Conservation (phyloP, 495 filamentous ascomycete species). For the Penicillium malachiteum region DNA sequence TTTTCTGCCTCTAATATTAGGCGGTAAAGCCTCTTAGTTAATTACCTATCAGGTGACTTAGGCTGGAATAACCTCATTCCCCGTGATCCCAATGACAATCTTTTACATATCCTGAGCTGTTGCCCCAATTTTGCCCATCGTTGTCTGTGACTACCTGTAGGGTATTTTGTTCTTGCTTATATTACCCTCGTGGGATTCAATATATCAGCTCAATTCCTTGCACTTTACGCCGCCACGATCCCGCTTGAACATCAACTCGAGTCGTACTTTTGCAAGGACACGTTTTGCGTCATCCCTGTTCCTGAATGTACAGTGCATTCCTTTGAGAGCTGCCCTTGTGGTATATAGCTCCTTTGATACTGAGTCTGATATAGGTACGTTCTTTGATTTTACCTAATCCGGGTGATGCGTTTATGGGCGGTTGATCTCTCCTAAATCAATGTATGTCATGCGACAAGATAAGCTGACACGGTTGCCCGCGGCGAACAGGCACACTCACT, state of each 20-base stretch:
- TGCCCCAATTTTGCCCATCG: not conserved
- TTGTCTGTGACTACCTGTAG: not conserved
- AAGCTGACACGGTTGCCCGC: conserved; percentile 10
- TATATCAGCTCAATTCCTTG: conserved; percentile 4
- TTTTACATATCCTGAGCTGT: not conserved
- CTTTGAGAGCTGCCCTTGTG: conserved; percentile 14
- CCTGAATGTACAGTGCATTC: conserved; percentile 16
- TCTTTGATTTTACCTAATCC: not conserved
- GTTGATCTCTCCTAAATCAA: not conserved
- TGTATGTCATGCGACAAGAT: not conserved
- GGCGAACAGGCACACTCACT: not conserved
- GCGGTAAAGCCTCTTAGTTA: conserved; percentile 10
- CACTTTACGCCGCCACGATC: conserved; percentile 5
- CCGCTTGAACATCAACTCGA: conserved; percentile 13
- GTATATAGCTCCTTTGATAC: conserved; percentile 7
- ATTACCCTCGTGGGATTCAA: not conserved
- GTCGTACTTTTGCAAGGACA: conserved; percentile 16
- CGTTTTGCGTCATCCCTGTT: conserved; percentile 5
- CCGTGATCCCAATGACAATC: conserved; percentile 6
- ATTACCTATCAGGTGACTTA: conserved; percentile 26
- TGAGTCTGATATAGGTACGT: conserved; percentile 9
- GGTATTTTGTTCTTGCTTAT: not conserved
- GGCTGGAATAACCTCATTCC: conserved; percentile 32
- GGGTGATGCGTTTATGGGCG: not conserved
- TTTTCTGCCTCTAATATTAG: conserved; percentile 16